Percentiles rank a stretch among this genome's conserved stretches.
Evolutionary conservation across 2,329 filamentous ascomycete genomes (phyloP).

Genomic region (Sporothrix curviconia): DNA sequence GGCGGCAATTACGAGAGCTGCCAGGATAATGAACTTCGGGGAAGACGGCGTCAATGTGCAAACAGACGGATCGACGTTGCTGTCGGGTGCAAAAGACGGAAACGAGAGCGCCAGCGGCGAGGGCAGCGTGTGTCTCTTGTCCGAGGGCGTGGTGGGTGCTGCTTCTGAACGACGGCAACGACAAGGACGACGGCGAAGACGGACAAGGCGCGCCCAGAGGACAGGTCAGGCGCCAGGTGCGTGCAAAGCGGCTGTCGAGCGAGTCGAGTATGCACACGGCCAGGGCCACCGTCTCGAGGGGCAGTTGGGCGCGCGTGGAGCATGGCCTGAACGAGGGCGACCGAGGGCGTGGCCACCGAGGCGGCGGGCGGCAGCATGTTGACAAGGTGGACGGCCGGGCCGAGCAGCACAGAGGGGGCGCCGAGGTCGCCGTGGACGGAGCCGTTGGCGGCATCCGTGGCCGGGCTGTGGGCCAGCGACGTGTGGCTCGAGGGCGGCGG

Average conservation of each 20-base stretch:
- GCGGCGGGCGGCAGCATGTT: slow-evolving; percentile 59
- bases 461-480: slow-evolving; percentile 39
- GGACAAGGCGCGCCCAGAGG: slow-evolving; percentile 37
- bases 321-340: slow-evolving; percentile 54
- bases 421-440: neutral
- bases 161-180: neutral
- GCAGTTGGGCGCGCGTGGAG: slow-evolving; percentile 51
- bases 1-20: slow-evolving; percentile 55
- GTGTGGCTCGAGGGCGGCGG: slow-evolving; percentile 51
- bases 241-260: slow-evolving; percentile 55
- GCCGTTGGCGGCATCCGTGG: slow-evolving; percentile 8
- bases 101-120: slow-evolving; percentile 26
- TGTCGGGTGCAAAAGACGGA: slow-evolving; percentile 23
- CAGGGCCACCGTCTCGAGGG: slow-evolving; percentile 56
- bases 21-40: slow-evolving; percentile 59
- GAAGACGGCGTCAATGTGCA: slow-evolving; percentile 54
- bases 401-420: no score
- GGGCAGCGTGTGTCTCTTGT: slow-evolving; percentile 45
- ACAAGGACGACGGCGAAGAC: neutral
- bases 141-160: neutral
- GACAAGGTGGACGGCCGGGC: slow-evolving; percentile 58
- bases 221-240: slow-evolving; percentile 54
- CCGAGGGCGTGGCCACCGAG: slow-evolving; percentile 52
- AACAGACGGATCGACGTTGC: slow-evolving; percentile 31
- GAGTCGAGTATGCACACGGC: slow-evolving; percentile 62